A percentile compares a stretch with the other conserved stretches of the same genome.
phyloP scores from a whole-genome alignment of 1,284 basidiomycete genomes.

The Pascua sp. region DNA sequence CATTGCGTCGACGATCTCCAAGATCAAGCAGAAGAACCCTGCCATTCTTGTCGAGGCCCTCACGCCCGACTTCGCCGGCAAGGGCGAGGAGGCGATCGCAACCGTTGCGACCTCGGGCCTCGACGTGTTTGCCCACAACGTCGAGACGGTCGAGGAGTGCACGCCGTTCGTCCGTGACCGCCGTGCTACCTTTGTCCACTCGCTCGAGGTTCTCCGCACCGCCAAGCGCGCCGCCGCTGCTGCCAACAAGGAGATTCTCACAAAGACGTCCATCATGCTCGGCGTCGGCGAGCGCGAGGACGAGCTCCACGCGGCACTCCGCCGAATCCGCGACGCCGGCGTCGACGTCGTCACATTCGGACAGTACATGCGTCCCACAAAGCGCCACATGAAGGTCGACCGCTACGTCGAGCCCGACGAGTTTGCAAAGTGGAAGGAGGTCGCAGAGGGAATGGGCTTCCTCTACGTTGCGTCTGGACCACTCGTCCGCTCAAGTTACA shows the following conservation, averaged over 20 bases:
- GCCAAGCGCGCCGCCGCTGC: slow-evolving; percentile 81
- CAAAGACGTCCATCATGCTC: slow-evolving; percentile 99
- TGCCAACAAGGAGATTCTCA: slow-evolving; percentile 73
- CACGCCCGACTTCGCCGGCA: slow-evolving; percentile 89
- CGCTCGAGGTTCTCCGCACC: slow-evolving; percentile 75
- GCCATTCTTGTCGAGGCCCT: slow-evolving; percentile 94
- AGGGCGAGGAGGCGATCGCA: slow-evolving; percentile 64
- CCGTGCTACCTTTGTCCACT: slow-evolving; percentile 87
- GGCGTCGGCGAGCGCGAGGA: slow-evolving; percentile 89
- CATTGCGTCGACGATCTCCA: slow-evolving; percentile 89
- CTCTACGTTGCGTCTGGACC: slow-evolving; percentile 96
- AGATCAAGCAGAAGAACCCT: slow-evolving; percentile 95
- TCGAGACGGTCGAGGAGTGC: slow-evolving; percentile 90
- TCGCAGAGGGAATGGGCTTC: slow-evolving; percentile 92
- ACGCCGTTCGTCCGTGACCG: slow-evolving; percentile 95
- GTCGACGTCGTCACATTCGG: slow-evolving; percentile 99
- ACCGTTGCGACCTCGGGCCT: slow-evolving; percentile 84
- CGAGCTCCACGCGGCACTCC: slow-evolving; percentile 77
- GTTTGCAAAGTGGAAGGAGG: slow-evolving; percentile 84
- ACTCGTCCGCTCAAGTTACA: slow-evolving; percentile 92
- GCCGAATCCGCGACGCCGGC: slow-evolving; percentile 78
- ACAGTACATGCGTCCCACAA: slow-evolving; percentile 99
- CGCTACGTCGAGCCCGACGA: slow-evolving; percentile 91
- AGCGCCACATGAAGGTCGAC: slow-evolving; percentile 98
- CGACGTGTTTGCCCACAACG: slow-evolving; percentile 97